A percentile compares a stretch with the other conserved stretches of the same genome.
Evolutionary conservation across 306 rosid genomes (phyloP).

Genomic region (Prunus mume): DNA sequence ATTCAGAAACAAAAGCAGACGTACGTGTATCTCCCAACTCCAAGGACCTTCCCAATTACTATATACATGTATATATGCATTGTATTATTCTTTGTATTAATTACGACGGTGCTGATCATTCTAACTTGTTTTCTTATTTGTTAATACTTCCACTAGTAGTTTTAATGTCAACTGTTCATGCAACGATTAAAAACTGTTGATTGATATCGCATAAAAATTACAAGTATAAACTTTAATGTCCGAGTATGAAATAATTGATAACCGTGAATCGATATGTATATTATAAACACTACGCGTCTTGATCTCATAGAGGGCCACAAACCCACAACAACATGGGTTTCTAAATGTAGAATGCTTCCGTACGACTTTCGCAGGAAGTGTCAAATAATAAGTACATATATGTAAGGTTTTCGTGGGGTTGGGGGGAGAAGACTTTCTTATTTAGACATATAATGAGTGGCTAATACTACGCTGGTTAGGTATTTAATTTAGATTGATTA

Average conservation of each 20-base stretch:
- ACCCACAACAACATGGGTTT: slow-evolving; percentile 20
- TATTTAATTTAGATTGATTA: slow-evolving; percentile 14
- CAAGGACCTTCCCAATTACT: background rate
- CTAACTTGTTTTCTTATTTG: no score
- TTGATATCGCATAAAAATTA: no score
- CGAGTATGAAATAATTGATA: background rate
- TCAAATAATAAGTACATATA: slow-evolving; percentile 19
- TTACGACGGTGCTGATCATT: background rate
- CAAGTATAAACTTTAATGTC: no score
- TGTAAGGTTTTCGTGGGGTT: slow-evolving; percentile 23
- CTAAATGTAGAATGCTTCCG: slow-evolving; percentile 37
- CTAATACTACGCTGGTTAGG: slow-evolving; percentile 34
- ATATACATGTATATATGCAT: background rate
- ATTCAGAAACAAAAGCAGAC: slow-evolving; percentile 21
- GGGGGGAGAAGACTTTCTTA: slow-evolving; percentile 27
- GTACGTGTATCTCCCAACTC: background rate
- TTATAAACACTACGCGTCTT: background rate
- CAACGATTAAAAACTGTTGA: no score
- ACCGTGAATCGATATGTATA: background rate
- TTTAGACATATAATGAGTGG: slow-evolving; percentile 26
- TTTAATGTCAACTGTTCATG: no score
- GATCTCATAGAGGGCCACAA: background rate
- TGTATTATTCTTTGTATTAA: background rate
- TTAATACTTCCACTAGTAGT: no score
- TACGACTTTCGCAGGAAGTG: slow-evolving; percentile 33